Evolutionary conservation across 2,329 filamentous ascomycete genomes (phyloP), one percentile per base, ranked within the genome.

Genomic region (Trichoderma atroviride): DNA sequence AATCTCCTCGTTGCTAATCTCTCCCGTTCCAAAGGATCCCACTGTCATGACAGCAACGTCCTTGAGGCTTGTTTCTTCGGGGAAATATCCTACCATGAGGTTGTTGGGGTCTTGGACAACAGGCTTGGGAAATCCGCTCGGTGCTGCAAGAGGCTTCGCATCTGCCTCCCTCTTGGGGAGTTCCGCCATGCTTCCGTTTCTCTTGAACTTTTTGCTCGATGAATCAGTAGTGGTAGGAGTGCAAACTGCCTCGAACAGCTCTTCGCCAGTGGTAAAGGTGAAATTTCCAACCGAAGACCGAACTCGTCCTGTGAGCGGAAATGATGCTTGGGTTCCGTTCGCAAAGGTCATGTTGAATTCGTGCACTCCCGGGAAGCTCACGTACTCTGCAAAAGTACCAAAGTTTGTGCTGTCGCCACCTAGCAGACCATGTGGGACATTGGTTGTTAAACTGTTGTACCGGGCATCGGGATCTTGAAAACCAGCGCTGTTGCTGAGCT

Each of bases 391-490:
- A n/a, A 35, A 50, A 27, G 5, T 31, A 9, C 64, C 64, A 5
- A 7, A 7, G 4, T 14, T 4, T 16, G 22, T 33, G 6, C 31
- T 33, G 31, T 16, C 6, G 4, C 64, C 6, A 7, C 64, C 64
- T 22, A 27, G 11, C 3, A 43, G 35, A 5, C 5, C 14, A 11
- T 60, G 53, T 1, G 56, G 64, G 16, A 68, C 64, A 24, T 68
- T 68, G 22, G 40, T 31, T 27, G 60, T 11, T 22, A 68, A 29
- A 22, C 2, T 4, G 5, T 68, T 68, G n/a, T 68, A 68, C 53
- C 71, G 71, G 13, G 71, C 68, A 50, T 75, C 74, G 1, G 73
- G 71, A 43, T 75, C 74, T 43, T 75, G 74, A 3, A 55, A 29
- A 14, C 43, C 43, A 3, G 19, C 10, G 14, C 5, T 31, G 6